Evolutionary conservation across 257 asterid species (phyloP).

Genomic region (Striga asiatica): DNA sequence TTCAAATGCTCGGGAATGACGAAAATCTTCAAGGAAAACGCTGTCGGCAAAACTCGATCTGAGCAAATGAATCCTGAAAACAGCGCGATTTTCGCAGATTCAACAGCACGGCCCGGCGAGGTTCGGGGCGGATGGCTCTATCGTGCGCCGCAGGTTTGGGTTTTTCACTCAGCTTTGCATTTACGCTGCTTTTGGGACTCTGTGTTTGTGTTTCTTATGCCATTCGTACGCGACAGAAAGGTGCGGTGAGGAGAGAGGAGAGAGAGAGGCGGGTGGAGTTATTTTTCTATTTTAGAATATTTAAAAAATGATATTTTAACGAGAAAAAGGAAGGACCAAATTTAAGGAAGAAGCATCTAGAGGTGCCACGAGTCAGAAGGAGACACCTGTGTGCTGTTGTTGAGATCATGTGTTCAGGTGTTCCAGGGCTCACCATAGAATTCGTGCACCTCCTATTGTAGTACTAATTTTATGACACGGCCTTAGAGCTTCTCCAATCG

Average conservation of each 20-base stretch:
- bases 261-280: slow-evolving; percentile 14
- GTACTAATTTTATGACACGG: slow-evolving; percentile 10
- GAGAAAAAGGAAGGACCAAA: slow-evolving; percentile 13
- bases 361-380: slow-evolving; percentile 16
- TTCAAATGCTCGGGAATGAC: slow-evolving; percentile 13
- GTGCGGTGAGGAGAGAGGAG: not conserved
- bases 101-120: too few relatives aligned
- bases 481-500: too few relatives aligned
- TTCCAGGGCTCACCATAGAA: not conserved
- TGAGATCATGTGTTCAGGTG: slow-evolving; percentile 17
- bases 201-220: not conserved
- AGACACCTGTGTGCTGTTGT: slow-evolving; percentile 26
- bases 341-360: slow-evolving; percentile 16
- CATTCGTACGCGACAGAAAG: slow-evolving; percentile 1
- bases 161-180: not conserved
- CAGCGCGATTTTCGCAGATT: not conserved
- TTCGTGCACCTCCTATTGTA: not conserved
- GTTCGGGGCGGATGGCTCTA: too few relatives aligned
- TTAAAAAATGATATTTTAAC: not conserved
- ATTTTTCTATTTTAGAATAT: not conserved
- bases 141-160: slow-evolving; percentile 20
- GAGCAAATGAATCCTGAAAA: slow-evolving; percentile 3
- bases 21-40: not conserved
- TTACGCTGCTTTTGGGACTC: not conserved
- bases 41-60: slow-evolving; percentile 1